Evolutionary conservation across 192 early-diverging fungal species (phyloP).

Genomic region (Coemansia sp.): DNA sequence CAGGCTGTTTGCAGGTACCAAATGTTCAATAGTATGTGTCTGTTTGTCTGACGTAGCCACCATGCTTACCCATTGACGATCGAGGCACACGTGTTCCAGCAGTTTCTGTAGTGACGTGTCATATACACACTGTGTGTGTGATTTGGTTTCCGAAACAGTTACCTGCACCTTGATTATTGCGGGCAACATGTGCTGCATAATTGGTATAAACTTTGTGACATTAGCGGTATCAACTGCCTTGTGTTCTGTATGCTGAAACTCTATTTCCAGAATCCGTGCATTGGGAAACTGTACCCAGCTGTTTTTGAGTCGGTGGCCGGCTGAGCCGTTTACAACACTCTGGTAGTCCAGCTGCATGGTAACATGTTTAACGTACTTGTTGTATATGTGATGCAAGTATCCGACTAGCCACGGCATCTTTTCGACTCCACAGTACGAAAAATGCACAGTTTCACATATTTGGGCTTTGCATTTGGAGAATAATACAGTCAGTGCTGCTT

Average conservation of each 20-base stretch:
- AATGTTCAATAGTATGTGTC: not conserved
- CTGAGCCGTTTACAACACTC: not conserved
- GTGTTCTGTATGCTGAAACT: not conserved
- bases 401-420: not conserved
- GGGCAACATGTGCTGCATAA: not conserved
- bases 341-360: not conserved
- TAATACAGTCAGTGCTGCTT: not conserved
- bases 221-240: not conserved
- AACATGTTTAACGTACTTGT: not conserved
- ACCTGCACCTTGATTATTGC: not conserved
- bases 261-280: not conserved
- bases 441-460: not conserved
- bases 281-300: not conserved
- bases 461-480: not conserved
- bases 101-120: not conserved
- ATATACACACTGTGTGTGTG: not conserved
- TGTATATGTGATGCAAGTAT: not conserved
- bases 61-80: not conserved
- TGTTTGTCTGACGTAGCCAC: not conserved
- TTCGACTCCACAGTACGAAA: not conserved
- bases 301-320: not conserved
- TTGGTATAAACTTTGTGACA: not conserved
- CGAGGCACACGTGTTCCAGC: not conserved
- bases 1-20: constrained; percentile 1
- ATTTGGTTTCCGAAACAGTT: not conserved